Conservation (phyloP, 1,284 basidiomycete species). For the Trichosporon ovoides region DNA sequence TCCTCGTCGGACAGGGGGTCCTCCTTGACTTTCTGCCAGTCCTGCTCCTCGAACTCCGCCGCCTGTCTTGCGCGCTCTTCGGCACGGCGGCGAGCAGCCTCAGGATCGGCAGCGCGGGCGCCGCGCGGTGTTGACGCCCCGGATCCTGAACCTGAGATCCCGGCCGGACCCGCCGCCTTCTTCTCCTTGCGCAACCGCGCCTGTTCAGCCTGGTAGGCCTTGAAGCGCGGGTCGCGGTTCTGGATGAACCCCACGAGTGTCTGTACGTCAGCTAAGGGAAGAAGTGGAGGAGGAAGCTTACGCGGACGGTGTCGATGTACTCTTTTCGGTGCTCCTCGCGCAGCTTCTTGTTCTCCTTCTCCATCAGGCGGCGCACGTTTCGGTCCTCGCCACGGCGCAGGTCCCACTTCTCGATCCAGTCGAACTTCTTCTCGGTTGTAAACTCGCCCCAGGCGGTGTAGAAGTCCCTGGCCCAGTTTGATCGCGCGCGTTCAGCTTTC, state of each 20-base stretch:
- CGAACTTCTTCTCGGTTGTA: slow-evolving; percentile 79
- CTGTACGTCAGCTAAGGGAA: slow-evolving; percentile 48
- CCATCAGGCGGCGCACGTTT: slow-evolving; percentile 78
- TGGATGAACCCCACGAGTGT: slow-evolving; percentile 79
- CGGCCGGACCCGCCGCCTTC: not conserved
- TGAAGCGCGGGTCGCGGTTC: slow-evolving; percentile 90
- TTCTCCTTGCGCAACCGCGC: slow-evolving; percentile 25
- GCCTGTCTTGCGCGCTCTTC: slow-evolving; percentile 29
- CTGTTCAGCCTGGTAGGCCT: slow-evolving; percentile 61
- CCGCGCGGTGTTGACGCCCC: slow-evolving; percentile 20
- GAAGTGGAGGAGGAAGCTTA: slow-evolving; percentile 49
- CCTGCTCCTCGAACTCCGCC: slow-evolving; percentile 54
- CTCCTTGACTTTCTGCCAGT: slow-evolving; percentile 69
- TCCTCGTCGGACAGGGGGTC: slow-evolving; percentile 58
- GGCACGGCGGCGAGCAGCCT: slow-evolving; percentile 23
- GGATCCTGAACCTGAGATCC: too few species aligned
- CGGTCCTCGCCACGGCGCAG: slow-evolving; percentile 78
- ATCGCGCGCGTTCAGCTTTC: slow-evolving; percentile 49
- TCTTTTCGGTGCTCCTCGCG: slow-evolving; percentile 81
- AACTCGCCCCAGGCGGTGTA: slow-evolving; percentile 87
- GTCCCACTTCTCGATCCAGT: slow-evolving; percentile 84
- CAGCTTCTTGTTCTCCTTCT: slow-evolving; percentile 90
- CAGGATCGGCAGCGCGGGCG: slow-evolving; percentile 23
- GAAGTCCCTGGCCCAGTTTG: slow-evolving; percentile 61
- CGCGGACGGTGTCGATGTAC: slow-evolving; percentile 86